phyloP scores from a whole-genome alignment of 768 basidiomycete genomes.

The Boletellus ananas region DNA sequence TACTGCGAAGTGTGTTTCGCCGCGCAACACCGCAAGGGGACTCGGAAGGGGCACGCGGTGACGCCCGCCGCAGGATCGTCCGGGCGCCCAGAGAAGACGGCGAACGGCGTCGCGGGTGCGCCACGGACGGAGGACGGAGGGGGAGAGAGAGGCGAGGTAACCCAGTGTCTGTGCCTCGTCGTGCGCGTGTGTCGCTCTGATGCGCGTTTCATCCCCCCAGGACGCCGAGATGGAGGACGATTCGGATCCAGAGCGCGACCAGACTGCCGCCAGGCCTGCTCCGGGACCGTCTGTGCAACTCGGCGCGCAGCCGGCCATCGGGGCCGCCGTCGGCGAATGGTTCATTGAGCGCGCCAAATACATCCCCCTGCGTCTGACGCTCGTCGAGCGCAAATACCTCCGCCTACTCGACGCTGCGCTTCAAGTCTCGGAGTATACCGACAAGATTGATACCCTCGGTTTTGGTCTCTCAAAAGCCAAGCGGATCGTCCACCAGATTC shows the following conservation, averaged over 20 bases:
- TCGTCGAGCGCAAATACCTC: conserved; percentile 77
- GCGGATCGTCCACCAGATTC: conserved; percentile 81
- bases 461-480: conserved; percentile 81
- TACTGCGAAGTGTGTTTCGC: conserved; percentile 88
- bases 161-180: neutral
- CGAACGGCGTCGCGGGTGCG: conserved; percentile 13
- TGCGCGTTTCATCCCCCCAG: conserved; percentile 6
- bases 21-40: conserved; percentile 79
- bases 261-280: conserved; percentile 30
- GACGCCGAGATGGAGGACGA: conserved; percentile 37
- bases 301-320: conserved; percentile 56
- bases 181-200: conserved; percentile 7
- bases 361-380: conserved; percentile 74
- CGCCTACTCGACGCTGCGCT: conserved; percentile 83
- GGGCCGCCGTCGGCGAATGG: conserved; percentile 74
- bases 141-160: conserved; percentile 21
- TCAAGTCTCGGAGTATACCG: conserved; percentile 83
- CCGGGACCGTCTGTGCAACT: conserved; percentile 25
- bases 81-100: conserved; percentile 6
- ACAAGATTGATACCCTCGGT: conserved; percentile 81
- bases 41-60: conserved; percentile 59
- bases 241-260: conserved; percentile 38
- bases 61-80: conserved; percentile 39
- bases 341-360: conserved; percentile 77
- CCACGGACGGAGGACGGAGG: neutral